Evolutionary conservation across 805 yeast genomes (phyloP), one percentile per base, ranked within the genome.

Genomic region (Torulaspora delbrueckii): DNA sequence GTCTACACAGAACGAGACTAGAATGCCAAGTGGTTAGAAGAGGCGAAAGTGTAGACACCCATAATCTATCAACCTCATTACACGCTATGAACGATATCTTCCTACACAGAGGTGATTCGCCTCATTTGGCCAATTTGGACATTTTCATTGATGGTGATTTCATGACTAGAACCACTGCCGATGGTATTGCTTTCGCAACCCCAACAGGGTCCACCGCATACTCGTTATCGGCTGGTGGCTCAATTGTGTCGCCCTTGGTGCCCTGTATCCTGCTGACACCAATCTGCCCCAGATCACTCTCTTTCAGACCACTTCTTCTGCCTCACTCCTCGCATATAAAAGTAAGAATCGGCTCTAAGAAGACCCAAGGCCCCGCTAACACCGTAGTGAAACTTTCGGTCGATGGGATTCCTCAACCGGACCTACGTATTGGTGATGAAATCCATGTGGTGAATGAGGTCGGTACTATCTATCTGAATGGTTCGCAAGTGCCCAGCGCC

Each of bases 141-240:
- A 82, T 91, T n/a, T 80, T 74, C 53, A 83, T 90, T 23, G 93
- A 90, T 63, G 88, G 86, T 18, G 83, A 85, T 61, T 84, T 82
- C 58, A 69, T 91, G 43, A 91, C 98, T 6, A 78, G 90, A 43
- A 89, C 96, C 4, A 85, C 91, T 0, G 96, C 95, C 1, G 98
- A 91, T 65, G 98, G 98, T 31, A 75, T 90, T 7, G 78, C 82
- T 4, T 73, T 88, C 37, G 76, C 93, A 2, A 86, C 97, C 0
- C 98, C 98, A 13, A 90, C 97, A 0, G 98, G 98, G 0, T 86
- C 96, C 8, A 90, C 97, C 0, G 96, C 97, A 0, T 90, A 90
- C 60, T 86, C 96, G 0, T 69, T 90, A 42, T 78, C 87, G 24
- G 79, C 95, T 1, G 97, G 98, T 10, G 98, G 98, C 1, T 81